These are phyloP conservation scores for Berberis vulgaris DNA, from an alignment of 164 flowering plant genomes.

Conservation along the genomic window DNA sequence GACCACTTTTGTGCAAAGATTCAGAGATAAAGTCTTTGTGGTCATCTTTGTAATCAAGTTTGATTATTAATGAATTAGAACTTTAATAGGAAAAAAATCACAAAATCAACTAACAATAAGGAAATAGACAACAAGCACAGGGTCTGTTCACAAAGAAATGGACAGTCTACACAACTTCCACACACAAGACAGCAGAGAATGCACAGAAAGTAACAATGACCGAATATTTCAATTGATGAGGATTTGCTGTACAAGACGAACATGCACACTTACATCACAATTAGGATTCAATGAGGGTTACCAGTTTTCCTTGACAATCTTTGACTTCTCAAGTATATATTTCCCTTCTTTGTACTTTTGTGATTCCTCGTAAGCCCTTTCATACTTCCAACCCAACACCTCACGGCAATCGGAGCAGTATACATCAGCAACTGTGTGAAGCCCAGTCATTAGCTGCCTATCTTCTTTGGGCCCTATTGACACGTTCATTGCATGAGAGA, in stretches of 20 bases:
- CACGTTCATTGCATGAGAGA: slow-evolving; percentile 49
- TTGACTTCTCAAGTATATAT: slow-evolving; percentile 48
- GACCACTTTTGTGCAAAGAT: no score
- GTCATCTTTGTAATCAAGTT: no score
- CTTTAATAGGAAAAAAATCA: no score
- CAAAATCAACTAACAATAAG: no score
- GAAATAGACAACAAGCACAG: no score
- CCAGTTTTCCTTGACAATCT: slow-evolving; percentile 39
- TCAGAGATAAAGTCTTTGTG: no score
- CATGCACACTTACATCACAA: background rate
- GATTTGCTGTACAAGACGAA: background rate
- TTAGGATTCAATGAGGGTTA: background rate
- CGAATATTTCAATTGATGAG: background rate
- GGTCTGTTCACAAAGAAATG: background rate
- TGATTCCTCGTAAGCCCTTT: slow-evolving; percentile 37
- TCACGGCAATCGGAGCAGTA: slow-evolving; percentile 35
- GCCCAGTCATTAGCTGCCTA: slow-evolving; percentile 40
- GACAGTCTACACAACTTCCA: background rate
- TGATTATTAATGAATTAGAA: no score
- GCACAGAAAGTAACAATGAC: background rate
- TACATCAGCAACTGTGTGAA: slow-evolving; percentile 50
- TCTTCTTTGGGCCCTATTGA: slow-evolving; percentile 40
- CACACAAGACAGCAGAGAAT: background rate
- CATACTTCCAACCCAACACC: slow-evolving; percentile 55
- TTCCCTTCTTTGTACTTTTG: slow-evolving; percentile 80